These are phyloP conservation scores for Zymoseptoria tritici DNA, from an alignment of 2,329 filamentous ascomycete species.

Conservation along the genomic window DNA sequence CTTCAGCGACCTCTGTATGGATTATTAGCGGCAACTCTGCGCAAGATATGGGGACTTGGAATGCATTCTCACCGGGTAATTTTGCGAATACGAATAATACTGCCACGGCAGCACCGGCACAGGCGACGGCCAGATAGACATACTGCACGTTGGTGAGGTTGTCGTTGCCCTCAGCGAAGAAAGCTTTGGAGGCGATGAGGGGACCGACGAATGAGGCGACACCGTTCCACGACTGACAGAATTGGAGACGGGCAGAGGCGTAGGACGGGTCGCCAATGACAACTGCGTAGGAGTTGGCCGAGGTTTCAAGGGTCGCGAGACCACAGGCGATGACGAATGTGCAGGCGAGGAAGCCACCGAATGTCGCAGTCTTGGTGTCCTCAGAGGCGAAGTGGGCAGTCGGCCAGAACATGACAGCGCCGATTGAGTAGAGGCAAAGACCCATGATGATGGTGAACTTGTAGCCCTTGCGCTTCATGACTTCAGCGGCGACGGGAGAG, in stretches of 20 bases:
- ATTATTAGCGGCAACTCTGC: too few species aligned
- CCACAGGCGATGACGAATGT: constrained; percentile 35
- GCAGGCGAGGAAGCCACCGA: constrained; percentile 34
- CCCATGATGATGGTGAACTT: constrained; percentile 40
- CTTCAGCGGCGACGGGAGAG: constrained; percentile 37
- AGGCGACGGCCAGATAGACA: constrained; percentile 35
- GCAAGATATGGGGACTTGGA: too few species aligned
- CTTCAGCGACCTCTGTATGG: too few species aligned
- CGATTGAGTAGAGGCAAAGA: constrained; percentile 31
- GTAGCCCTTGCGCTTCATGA: constrained; percentile 39
- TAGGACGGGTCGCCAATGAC: constrained; percentile 31
- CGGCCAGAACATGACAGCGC: constrained; percentile 35
- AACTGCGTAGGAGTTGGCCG: constrained; percentile 35
- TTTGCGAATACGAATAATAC: constrained; percentile 32
- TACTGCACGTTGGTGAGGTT: constrained; percentile 33
- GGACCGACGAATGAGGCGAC: constrained; percentile 35
- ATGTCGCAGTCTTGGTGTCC: constrained; percentile 25
- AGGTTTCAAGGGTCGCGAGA: constrained; percentile 34
- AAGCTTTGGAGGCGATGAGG: constrained; percentile 33
- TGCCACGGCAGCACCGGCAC: constrained; percentile 29
- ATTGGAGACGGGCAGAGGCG: constrained; percentile 33
- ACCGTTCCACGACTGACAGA: constrained; percentile 35
- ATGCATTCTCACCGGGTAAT: too few species aligned
- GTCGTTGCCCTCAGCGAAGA: constrained; percentile 29
- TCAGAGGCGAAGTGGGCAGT: constrained; percentile 29